Conservation (phyloP, 441 rosid genomes). For the Corymbia calophylla region DNA sequence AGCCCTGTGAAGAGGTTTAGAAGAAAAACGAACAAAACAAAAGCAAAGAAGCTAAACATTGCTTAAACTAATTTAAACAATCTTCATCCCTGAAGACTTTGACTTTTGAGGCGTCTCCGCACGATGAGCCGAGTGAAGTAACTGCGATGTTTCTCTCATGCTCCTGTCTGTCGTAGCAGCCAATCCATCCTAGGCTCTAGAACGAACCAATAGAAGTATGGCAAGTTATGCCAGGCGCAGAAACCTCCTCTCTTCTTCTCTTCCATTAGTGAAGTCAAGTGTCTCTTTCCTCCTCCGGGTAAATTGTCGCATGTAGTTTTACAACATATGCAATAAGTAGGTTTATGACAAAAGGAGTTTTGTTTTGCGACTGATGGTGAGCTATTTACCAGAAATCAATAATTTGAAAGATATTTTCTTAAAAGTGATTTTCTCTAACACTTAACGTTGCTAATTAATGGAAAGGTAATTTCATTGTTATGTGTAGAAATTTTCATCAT, state of each 20-base stretch:
- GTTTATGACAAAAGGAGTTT: not conserved
- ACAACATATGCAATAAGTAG: not conserved
- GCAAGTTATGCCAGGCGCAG: not conserved
- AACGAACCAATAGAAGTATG: not conserved
- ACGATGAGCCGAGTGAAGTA: not conserved
- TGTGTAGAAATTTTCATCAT: accelerated
- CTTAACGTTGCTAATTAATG: not conserved
- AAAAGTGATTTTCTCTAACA: not conserved
- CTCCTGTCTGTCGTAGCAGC: not conserved
- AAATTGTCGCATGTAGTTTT: not conserved
- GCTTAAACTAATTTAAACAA: not conserved
- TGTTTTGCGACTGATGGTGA: not conserved
- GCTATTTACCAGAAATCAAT: not conserved
- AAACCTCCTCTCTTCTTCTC: not conserved
- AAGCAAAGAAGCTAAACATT: not conserved
- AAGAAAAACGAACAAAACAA: not conserved
- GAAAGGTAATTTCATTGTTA: not conserved
- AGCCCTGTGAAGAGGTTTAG: not conserved
- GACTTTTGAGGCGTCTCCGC: not conserved
- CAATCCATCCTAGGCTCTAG: not conserved
- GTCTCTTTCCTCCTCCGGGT: not conserved
- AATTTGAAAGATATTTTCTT: not conserved
- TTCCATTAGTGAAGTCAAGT: not conserved
- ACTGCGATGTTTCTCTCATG: not conserved
- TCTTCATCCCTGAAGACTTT: not conserved